A percentile compares a stretch with the other conserved stretches of the same genome.
Evolutionary conservation across 2,329 filamentous ascomycete genomes (phyloP).

Genomic region (Diaporthe aspalathi): DNA sequence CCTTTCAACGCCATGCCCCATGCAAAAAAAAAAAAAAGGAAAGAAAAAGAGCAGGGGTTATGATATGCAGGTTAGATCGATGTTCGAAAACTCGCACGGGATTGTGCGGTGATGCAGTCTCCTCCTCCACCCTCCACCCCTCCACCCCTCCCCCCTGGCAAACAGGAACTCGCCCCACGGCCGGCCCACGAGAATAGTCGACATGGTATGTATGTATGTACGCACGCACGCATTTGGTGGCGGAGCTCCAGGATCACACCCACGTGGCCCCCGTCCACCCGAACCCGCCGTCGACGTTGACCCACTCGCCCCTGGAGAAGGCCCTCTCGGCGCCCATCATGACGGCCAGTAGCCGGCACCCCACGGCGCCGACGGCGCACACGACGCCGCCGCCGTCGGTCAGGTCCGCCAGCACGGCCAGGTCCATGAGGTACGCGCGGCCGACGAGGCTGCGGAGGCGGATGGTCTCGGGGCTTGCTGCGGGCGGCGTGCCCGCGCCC

Average conservation of each 20-base stretch:
- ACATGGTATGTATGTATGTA: neutral
- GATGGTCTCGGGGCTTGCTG: constrained; percentile 67
- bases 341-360: constrained; percentile 80
- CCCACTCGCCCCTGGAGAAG: constrained; percentile 72
- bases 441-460: constrained; percentile 79
- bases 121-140: too few relatives aligned
- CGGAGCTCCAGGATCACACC: neutral
- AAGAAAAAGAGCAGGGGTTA: neutral
- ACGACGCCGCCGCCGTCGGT: constrained; percentile 72
- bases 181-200: neutral
- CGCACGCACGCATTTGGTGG: too few relatives aligned
- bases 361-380: constrained; percentile 79
- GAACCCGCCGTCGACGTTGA: constrained; percentile 81
- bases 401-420: constrained; percentile 76
- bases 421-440: constrained; percentile 83
- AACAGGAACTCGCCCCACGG: too few relatives aligned
- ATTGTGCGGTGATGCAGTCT: neutral
- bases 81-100: constrained; percentile 1
- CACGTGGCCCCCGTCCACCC: constrained; percentile 65
- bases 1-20: constrained; percentile 27
- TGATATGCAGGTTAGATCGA: constrained; percentile 14
- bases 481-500: constrained; percentile 45
- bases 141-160: neutral
- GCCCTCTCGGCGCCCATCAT: constrained; percentile 87
- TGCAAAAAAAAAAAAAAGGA: too few relatives aligned